phyloP scores from a whole-genome alignment of 257 asterid species.

The Handroanthus guayacan region DNA sequence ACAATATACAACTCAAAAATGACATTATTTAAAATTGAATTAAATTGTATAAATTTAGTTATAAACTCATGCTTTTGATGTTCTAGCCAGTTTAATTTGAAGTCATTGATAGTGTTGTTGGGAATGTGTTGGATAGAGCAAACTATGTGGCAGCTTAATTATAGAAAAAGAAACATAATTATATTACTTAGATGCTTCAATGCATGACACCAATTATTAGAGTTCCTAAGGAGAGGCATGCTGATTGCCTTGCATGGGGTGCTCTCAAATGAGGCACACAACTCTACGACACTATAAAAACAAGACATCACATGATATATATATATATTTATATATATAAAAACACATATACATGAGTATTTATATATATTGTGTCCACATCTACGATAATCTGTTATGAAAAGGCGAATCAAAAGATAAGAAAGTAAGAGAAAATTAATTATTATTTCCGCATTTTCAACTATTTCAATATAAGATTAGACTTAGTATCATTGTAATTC shows the following conservation, averaged over 20 bases:
- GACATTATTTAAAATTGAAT: neutral
- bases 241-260: constrained; percentile 49
- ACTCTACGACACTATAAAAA: constrained; percentile 15
- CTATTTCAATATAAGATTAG: too few relatives aligned
- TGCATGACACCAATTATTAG: constrained; percentile 68
- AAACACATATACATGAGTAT: neutral
- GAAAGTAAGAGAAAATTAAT: too few relatives aligned
- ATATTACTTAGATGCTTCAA: constrained; percentile 49
- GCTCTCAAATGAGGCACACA: constrained; percentile 48
- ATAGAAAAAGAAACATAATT: constrained; percentile 56
- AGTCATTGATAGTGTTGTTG: neutral
- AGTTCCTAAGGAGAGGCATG: constrained; percentile 46
- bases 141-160: constrained; percentile 15
- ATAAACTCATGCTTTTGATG: too few relatives aligned
- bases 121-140: neutral
- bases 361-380: neutral
- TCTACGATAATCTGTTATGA: too few relatives aligned
- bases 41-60: too few relatives aligned
- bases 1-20: neutral
- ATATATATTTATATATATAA: neutral
- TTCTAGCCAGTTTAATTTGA: neutral
- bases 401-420: too few relatives aligned
- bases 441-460: too few relatives aligned
- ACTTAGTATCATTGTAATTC: too few relatives aligned
- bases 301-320: neutral